phyloP scores from a whole-genome alignment of 2,329 filamentous ascomycete species.

The Sporothrix curviconia region DNA sequence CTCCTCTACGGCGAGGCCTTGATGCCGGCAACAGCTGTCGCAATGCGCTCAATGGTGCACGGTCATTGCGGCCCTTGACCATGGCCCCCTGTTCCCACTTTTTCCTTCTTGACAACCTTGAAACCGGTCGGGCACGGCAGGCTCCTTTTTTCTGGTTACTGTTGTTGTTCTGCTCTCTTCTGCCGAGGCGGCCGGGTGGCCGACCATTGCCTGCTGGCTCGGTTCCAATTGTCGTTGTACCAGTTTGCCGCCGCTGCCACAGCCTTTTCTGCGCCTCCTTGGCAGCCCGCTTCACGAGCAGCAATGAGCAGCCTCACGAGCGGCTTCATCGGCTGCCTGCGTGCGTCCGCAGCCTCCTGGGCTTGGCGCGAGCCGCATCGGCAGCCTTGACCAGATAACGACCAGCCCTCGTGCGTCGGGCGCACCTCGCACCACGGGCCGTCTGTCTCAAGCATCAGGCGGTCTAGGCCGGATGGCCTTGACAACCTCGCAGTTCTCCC shows the following conservation, averaged over 20 bases:
- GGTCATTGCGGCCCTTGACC: constrained; percentile 96
- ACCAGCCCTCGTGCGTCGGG: constrained; percentile 77
- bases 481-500: constrained; percentile 83
- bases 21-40: constrained; percentile 79
- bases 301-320: constrained; percentile 4
- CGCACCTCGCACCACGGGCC: constrained; percentile 97
- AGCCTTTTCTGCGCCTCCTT: too few relatives aligned
- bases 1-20: constrained; percentile 73
- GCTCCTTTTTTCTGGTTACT: constrained; percentile 46
- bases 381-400: constrained; percentile 46
- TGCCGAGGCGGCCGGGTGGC: constrained; percentile 17
- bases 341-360: constrained; percentile 15
- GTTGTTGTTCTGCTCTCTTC: constrained; percentile 20
- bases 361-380: constrained; percentile 23
- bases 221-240: too few relatives aligned
- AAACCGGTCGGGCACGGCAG: constrained; percentile 65
- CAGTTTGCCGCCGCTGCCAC: too few relatives aligned
- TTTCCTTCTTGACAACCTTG: constrained; percentile 89
- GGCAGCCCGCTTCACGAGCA: constrained; percentile 21
- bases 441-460: constrained; percentile 91
- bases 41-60: constrained; percentile 77
- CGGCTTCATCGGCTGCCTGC: constrained; percentile 9
- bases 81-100: constrained; percentile 82
- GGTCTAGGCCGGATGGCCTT: constrained; percentile 68
- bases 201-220: neutral